Evolutionary conservation across 305 asterid species (phyloP).

Genomic region (Salvia sclarea): DNA sequence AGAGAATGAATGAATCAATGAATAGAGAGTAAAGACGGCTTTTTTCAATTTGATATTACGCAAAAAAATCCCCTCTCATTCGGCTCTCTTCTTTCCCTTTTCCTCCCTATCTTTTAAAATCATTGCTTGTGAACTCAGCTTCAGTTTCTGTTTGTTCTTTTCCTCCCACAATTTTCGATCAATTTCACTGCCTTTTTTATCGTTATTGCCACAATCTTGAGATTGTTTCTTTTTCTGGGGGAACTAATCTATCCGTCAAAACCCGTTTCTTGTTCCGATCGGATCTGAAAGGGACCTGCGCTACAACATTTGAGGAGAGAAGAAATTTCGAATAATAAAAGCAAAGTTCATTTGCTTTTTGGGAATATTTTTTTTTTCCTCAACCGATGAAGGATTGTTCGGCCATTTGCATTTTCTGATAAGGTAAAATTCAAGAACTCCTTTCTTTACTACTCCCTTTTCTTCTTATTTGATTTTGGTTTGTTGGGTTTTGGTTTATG

Average conservation of each 20-base stretch:
- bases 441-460: slow-evolving; percentile 5
- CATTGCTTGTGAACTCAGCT: slow-evolving; percentile 46
- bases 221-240: slow-evolving; percentile 28
- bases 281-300: slow-evolving; percentile 57
- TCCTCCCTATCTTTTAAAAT: slow-evolving; percentile 7
- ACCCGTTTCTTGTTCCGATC: slow-evolving; percentile 54
- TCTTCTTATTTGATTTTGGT: slow-evolving; percentile 17
- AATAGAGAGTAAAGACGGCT: slow-evolving; percentile 29
- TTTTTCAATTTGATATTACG: slow-evolving; percentile 33
- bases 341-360: slow-evolving; percentile 45
- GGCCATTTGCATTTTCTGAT: slow-evolving; percentile 45
- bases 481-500: slow-evolving; percentile 22
- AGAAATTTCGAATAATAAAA: slow-evolving; percentile 10
- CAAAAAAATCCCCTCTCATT: slow-evolving; percentile 26
- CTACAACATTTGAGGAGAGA: slow-evolving; percentile 24
- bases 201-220: slow-evolving; percentile 9
- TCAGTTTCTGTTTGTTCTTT: slow-evolving; percentile 25
- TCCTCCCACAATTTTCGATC: slow-evolving; percentile 18
- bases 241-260: slow-evolving; percentile 31
- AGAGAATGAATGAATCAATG: slow-evolving; percentile 4
- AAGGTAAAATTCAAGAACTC: slow-evolving; percentile 46
- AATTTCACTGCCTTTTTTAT: slow-evolving; percentile 29
- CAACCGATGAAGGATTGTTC: slow-evolving; percentile 53
- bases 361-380: slow-evolving; percentile 22
- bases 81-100: slow-evolving; percentile 17